phyloP scores from a whole-genome alignment of 2,329 filamentous ascomycete species.

The Ceratocystis colombiana region DNA sequence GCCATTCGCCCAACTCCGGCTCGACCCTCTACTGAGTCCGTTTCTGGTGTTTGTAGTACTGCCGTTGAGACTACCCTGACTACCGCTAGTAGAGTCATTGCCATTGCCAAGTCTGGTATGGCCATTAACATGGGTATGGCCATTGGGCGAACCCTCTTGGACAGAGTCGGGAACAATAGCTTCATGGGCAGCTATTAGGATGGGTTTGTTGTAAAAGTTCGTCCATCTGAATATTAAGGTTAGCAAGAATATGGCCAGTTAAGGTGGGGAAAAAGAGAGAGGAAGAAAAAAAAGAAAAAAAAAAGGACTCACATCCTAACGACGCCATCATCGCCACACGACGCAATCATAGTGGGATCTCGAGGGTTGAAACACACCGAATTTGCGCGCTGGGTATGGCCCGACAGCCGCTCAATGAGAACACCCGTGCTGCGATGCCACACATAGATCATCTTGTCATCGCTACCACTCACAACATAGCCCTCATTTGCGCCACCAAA shows the following conservation, averaged over 20 bases:
- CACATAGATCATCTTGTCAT: conserved; percentile 68
- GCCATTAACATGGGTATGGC: not conserved
- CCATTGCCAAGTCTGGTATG: not conserved
- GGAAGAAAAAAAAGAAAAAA: not conserved
- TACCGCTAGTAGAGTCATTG: not conserved
- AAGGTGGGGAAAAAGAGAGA: not conserved
- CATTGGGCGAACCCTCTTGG: not conserved
- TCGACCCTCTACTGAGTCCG: not conserved
- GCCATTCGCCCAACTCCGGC: conserved; percentile 5
- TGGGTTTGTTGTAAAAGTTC: not conserved
- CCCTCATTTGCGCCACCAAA: conserved; percentile 88
- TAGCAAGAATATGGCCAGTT: not conserved
- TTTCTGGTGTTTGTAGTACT: not conserved
- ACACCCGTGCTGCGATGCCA: conserved; percentile 81
- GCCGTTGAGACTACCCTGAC: not conserved
- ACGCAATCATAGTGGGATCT: conserved; percentile 76
- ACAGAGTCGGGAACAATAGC: not conserved
- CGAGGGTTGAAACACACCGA: conserved; percentile 80
- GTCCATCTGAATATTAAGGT: not conserved
- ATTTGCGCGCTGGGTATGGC: conserved; percentile 70
- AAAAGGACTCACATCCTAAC: conserved; percentile 65
- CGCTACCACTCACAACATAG: conserved; percentile 84
- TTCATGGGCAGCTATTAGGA: not conserved
- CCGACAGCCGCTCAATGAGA: conserved; percentile 64
- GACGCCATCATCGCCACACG: conserved; percentile 75